These are phyloP conservation scores for Cryphonectria nitschkei DNA, from an alignment of 2,329 filamentous ascomycete genomes.

Conservation along the genomic window DNA sequence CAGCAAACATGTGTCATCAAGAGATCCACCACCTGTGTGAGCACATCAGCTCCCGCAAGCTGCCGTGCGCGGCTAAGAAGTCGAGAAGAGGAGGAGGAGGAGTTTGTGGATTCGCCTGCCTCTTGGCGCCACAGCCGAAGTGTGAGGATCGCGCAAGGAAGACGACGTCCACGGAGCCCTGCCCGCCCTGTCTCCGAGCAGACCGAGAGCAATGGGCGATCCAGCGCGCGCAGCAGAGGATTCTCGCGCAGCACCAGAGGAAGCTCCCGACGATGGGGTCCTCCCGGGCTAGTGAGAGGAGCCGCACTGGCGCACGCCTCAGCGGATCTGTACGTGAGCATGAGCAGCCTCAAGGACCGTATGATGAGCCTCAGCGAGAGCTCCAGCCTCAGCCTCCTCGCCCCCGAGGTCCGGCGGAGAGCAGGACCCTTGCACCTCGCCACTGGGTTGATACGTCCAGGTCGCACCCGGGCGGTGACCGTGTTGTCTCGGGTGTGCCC, in stretches of 20 bases:
- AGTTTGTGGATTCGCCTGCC: background rate
- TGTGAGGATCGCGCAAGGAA: background rate
- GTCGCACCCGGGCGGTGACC: background rate
- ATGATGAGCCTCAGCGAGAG: too few species aligned
- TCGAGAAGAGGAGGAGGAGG: background rate
- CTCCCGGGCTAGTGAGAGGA: background rate
- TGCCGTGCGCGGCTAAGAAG: background rate
- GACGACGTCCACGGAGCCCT: background rate
- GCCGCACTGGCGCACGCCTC: background rate
- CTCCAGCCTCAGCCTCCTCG: background rate
- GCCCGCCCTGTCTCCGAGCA: background rate
- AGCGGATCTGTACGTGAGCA: background rate
- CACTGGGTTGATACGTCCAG: constrained; percentile 4
- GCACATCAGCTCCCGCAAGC: background rate
- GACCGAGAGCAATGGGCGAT: background rate
- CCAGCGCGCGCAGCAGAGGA: background rate
- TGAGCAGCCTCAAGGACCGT: background rate
- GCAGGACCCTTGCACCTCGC: background rate
- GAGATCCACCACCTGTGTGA: constrained; percentile 2
- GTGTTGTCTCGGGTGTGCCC: background rate
- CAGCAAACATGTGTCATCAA: constrained; percentile 1
- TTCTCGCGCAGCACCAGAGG: background rate
- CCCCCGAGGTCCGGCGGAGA: background rate
- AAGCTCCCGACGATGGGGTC: background rate
- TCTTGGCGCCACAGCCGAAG: background rate